Evolutionary conservation across 768 basidiomycete genomes (phyloP), one percentile per base, ranked within the genome.

Genomic region (Polyporus arcularius): DNA sequence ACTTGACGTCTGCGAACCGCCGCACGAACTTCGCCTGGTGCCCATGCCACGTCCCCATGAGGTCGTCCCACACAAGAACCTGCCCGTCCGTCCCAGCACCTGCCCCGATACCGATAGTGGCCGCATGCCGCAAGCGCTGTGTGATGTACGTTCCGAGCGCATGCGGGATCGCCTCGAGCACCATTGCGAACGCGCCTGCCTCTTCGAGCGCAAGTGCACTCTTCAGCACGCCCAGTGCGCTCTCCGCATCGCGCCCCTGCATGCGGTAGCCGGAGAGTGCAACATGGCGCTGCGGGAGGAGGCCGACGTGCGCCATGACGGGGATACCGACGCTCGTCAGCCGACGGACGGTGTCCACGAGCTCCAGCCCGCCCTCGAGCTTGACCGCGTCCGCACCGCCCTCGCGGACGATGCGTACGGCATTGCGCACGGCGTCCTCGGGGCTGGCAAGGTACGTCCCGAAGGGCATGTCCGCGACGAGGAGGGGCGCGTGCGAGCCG

Each of bases 101-200:
- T 0, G 96, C 96, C 39, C 96, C 96, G 63, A 99, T 98, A 8
- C 96, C 96, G 66, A 99, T 97, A 0, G 95, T 98, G 30, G 93
- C 89, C 21, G 95, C 83, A 31, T 69, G 73, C 26, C 38, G 40
- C 55, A 96, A 74, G 12, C 76, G 73, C 21, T 81, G 77, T 3
- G 95, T 95, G 71, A 98, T 84, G 68, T 87, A 86, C 62, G 78
- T 76, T 0, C 88, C 96, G 18, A 99, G 77, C 58, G 80, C 80
- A 61, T 85, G 83, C 15, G 96, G 96, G 48, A 99, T 85, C 12
- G 95, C 96, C 74, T 99, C 96, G 21, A 98, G 75, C 1, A 99
- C 85, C 57, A 97, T 74, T 5, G 88, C 80, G 68, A 94, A 95
- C 3, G 94, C 96, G 1, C 96, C 96, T 0, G 95, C 96, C 12